Base-by-base conservation (phyloP, 2,329 filamentous ascomycete genomes). In the Coniochaeta pulveracea region DNA sequence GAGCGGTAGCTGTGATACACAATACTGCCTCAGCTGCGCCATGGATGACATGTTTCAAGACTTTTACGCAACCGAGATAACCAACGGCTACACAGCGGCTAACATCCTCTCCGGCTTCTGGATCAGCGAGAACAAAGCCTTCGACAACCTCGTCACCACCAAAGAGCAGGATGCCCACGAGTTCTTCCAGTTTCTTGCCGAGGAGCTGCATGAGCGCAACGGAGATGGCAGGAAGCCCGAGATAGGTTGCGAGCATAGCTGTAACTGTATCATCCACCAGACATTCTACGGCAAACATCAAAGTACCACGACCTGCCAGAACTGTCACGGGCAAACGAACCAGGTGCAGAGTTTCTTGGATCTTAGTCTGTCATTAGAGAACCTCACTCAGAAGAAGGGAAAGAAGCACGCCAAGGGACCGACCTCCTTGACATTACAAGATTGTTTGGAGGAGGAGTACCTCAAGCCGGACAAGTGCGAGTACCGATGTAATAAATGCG, bases 161-260 rank as follows among this genome's bases (percentile, higher is more conserved):
- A 85, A 88, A 48, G 89, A 96, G 57, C 89, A 96, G 60, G 89
- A 96, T 51, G 89, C 89, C 1, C 89, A 96, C 51, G 89, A 96
- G 54, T 96, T 93, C 58, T 93, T 95, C 55, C 86, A 94, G 52
- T 95, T 93, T 50, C 72, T 96, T 21, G 80, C 93, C 22, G 89
- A 95, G 59, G 84, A 91, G 47, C 68, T 98, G 11, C 89, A 95
- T 51, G 76, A 82, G 49, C 72, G 85, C 25, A 91, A 88, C 45
- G 78, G 78, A 10, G 78, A 83, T 42, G 70, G 72, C 24, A 79
- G 76, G 49, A 71, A 63, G 45, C 70, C 71, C 19, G 73, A 69
- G 51, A 69, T 52, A 33, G 69, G 62, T 40, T 72, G 66, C 41
- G 71, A 75, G 48, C 70, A 74, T 47, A 72, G 59, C 44, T 96